Evolutionary conservation across 1,139 yeast species (phyloP), one percentile per base, ranked within the genome.

Genomic region (Nakaseomyces uthaithaninus): DNA sequence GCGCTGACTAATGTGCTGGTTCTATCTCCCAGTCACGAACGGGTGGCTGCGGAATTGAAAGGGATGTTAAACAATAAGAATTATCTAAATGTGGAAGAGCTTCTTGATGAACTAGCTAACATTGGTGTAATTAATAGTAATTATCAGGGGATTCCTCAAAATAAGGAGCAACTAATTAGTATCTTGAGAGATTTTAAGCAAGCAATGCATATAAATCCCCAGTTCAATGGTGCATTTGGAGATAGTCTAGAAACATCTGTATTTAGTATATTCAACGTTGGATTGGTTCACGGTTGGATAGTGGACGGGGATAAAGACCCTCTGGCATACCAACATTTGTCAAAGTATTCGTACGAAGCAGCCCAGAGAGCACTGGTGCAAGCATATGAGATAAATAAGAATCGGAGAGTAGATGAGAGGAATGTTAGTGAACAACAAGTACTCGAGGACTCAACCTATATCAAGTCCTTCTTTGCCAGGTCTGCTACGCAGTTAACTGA

Each of bases 131-230:
- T 49, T 45, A 54, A 43, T n/a, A 42, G 54, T 3, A 49, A 45
- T 10, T 44, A 31, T 25, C 42, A 17, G 19, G 33, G 26, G 15
- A 10, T 2, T 26, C 15, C 22, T 5, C 22, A 31, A n/a, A 25
- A 31, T 14, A 31, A 31, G 25, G 35, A 31, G 25, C 54, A 64
- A 26, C 40, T 55, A 47, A 50, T 40, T 47, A 55, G 67, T 33
- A 56, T 68, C 27, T 64, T 89, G 36, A 94, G 94, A 0, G 62
- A 67, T 25, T 64, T 87, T 33, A 79, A 78, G 45, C 69, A 79
- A 0, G 95, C 95, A 0, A 66, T 87, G 31, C 71, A 74, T 37
- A 78, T 86, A 11, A 75, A 86, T 52, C 89, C 94, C 1, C 67
- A 72, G 34, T 74, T 87, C 48, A 73, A 74, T 49, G 91, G 91